Evolutionary conservation across 2,329 filamentous ascomycete genomes (phyloP), one percentile per base, ranked within the genome.

Genomic region (Penicillium occitanis): DNA sequence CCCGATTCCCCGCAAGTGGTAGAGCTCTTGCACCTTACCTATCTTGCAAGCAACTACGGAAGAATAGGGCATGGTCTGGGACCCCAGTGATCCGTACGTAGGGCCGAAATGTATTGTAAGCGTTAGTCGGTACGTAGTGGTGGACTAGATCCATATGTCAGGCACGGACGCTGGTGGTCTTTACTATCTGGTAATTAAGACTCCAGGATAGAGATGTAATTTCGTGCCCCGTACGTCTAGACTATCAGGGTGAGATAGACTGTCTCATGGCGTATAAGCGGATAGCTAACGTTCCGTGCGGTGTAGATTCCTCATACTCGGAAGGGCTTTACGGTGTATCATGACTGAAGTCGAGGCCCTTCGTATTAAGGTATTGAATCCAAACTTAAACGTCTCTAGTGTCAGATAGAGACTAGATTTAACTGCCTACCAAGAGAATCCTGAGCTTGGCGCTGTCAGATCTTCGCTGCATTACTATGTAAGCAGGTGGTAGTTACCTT

Each of bases 71-170:
- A 57, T 57, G 40, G 53, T 57, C 53, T 25, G n/a, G 30, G 53
- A 40, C 53, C 33, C 53, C 48, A 51, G 25, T 30, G 25, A 51
- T 51, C 22, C 17, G n/a, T 57, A 57, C 55, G 37, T 58, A 65
- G 63, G 63, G 63, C 57, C 63, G 63, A 65, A 65, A 65, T 46
- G 63, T 65, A 65, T 65, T 65, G 63, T 65, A 65, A 65, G 35
- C 33, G 25, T 19, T 65, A 65, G 63, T 50, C 35, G 2, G 22
- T 60, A 22, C 33, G 33, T 57, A 57, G 33, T 57, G 51, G 51
- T 8, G 30, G 30, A 55, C 50, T 55, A 55, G 51, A 35, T 22
- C 11, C 6, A 40, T 57, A 57, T 57, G n/a, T 25, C 53, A 57
- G 53, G 53, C 53, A 57, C 53, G 33, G 53, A 57, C 53, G 53